Evolutionary conservation across 2,329 filamentous ascomycete genomes (phyloP).

Genomic region (Madurella mycetomatis): DNA sequence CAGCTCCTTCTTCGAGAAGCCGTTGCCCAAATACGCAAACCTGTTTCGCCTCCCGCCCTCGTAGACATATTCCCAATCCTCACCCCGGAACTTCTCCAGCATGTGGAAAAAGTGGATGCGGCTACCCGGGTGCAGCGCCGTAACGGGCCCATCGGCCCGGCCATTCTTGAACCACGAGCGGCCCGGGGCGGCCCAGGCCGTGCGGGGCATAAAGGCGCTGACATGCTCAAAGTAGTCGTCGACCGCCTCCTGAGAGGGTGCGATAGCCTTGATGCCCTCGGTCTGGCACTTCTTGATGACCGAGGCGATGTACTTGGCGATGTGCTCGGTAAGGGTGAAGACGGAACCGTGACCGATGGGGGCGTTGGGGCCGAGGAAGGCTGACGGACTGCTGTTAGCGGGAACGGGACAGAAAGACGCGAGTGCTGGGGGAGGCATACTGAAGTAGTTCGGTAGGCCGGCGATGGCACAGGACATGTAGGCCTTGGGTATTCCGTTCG

Average conservation of each 20-base stretch:
- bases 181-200: constrained; percentile 43
- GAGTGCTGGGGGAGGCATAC: constrained; percentile 33
- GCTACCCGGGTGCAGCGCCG: constrained; percentile 48
- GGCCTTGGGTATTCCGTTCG: constrained; percentile 39
- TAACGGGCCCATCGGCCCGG: constrained; percentile 40
- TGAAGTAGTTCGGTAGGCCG: constrained; percentile 53
- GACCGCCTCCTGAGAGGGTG: constrained; percentile 42
- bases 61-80: constrained; percentile 51
- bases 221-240: constrained; percentile 49
- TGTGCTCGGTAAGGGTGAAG: constrained; percentile 49
- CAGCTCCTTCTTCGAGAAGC: constrained; percentile 46
- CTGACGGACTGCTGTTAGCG: constrained; percentile 28
- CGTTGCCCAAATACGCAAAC: constrained; percentile 51
- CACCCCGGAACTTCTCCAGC: constrained; percentile 46
- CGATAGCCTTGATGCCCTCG: constrained; percentile 45
- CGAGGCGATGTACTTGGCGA: constrained; percentile 48
- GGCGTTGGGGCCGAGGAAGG: constrained; percentile 49
- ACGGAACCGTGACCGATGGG: constrained; percentile 49
- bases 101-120: constrained; percentile 51
- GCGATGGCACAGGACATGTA: constrained; percentile 53
- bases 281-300: constrained; percentile 47
- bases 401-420: too few relatives aligned
- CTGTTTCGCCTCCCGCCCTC: constrained; percentile 37
- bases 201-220: constrained; percentile 49
- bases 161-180: constrained; percentile 51